These are phyloP conservation scores for Uromyces viciae-fabae DNA, from an alignment of 1,284 basidiomycete genomes.

Conservation along the genomic window DNA sequence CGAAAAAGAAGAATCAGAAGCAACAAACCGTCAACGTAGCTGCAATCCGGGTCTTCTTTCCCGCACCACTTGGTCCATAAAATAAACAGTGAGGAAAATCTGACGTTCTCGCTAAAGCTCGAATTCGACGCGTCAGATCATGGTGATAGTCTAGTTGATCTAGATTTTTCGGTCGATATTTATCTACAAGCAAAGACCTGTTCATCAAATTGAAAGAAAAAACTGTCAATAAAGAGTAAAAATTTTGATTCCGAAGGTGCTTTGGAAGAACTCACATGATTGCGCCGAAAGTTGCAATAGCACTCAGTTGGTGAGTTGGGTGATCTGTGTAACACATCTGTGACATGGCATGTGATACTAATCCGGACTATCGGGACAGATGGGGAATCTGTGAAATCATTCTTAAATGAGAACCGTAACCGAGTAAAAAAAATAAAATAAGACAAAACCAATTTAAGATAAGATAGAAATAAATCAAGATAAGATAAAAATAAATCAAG, in stretches of 20 bases:
- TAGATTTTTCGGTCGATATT: constrained; percentile 33
- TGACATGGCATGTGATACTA: too few species aligned
- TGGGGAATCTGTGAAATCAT: too few species aligned
- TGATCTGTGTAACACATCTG: too few species aligned
- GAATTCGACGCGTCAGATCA: constrained; percentile 46
- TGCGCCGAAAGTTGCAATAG: neutral
- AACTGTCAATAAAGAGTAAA: neutral
- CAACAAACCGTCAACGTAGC: constrained; percentile 32
- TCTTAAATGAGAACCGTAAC: too few species aligned
- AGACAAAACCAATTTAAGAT: too few species aligned
- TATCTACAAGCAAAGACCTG: constrained; percentile 44
- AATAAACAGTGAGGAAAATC: constrained; percentile 98
- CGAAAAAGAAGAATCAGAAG: neutral
- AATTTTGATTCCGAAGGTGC: neutral
- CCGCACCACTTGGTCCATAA: constrained; percentile 94
- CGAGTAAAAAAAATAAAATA: too few species aligned
- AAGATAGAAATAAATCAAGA: too few species aligned
- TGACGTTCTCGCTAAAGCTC: constrained; percentile 58
- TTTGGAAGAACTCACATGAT: neutral
- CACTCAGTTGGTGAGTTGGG: neutral
- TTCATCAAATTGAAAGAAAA: neutral
- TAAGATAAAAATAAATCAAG: too few species aligned
- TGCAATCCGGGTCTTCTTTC: constrained; percentile 95
- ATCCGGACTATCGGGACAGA: too few species aligned
- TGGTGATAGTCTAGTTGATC: constrained; percentile 34